Percentiles rank a stretch among this genome's conserved stretches.
phyloP scores from a whole-genome alignment of 192 early-diverging fungal genomes.

The Fimicolochytrium jonesii region DNA sequence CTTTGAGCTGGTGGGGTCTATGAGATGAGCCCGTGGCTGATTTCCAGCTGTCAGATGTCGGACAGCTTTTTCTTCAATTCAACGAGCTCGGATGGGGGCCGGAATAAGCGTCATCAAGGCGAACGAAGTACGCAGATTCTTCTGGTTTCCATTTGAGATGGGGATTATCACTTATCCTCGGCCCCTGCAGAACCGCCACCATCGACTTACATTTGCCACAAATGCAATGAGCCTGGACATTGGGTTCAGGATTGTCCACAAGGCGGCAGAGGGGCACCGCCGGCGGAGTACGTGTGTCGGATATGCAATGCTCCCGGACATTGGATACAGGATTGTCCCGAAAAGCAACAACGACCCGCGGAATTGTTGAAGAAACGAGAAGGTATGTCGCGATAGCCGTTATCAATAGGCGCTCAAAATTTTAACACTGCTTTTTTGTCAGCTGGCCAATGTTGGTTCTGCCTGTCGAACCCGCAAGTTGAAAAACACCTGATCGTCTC shows the following conservation, averaged over 20 bases:
- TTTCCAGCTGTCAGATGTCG: slow-evolving; percentile 28
- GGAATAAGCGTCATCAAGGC: slow-evolving; percentile 26
- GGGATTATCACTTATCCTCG: neutral
- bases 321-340: slow-evolving; percentile 46
- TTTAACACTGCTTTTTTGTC: too few relatives aligned
- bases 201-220: slow-evolving; percentile 48
- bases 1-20: too few relatives aligned
- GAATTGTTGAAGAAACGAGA: too few relatives aligned
- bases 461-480: slow-evolving; percentile 83
- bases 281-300: slow-evolving; percentile 44
- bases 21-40: too few relatives aligned
- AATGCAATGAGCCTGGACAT: slow-evolving; percentile 54
- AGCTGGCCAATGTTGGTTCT: slow-evolving; percentile 87
- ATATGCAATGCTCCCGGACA: slow-evolving; percentile 50
- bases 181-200: slow-evolving; percentile 31
- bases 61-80: slow-evolving; percentile 44
- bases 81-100: neutral
- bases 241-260: slow-evolving; percentile 47
- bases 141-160: too few relatives aligned
- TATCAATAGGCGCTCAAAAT: too few relatives aligned
- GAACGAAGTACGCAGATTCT: too few relatives aligned
- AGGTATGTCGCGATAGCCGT: too few relatives aligned
- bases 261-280: slow-evolving; percentile 7
- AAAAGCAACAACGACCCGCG: slow-evolving; percentile 14
- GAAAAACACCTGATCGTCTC: slow-evolving; percentile 87